A percentile compares a stretch with the other conserved stretches of the same genome.
These are phyloP conservation scores for Albizia julibrissin DNA, from an alignment of 306 rosid species.

Conservation along the genomic window DNA sequence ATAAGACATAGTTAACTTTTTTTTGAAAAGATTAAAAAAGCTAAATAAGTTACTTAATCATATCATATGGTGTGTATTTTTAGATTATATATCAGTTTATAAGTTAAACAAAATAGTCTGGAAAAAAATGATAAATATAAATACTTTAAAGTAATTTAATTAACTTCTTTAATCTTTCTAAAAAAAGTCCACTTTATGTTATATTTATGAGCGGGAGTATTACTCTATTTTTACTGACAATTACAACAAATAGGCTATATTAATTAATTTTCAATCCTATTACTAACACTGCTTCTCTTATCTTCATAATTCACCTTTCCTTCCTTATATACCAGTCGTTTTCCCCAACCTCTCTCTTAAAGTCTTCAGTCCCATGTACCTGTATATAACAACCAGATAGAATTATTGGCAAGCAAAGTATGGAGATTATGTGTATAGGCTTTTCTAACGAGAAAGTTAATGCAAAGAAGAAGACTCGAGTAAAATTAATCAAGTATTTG, in stretches of 20 bases:
- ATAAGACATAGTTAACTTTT: no score
- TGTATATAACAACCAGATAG: slow-evolving; percentile 45
- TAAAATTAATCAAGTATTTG: neutral
- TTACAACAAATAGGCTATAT: slow-evolving; percentile 35
- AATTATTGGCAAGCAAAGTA: slow-evolving; percentile 15
- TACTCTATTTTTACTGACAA: slow-evolving; percentile 39
- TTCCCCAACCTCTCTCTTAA: slow-evolving; percentile 74
- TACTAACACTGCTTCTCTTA: slow-evolving; percentile 26
- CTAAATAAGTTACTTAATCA: no score
- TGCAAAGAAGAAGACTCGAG: neutral
- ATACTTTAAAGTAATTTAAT: no score
- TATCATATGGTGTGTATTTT: no score
- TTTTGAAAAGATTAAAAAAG: no score
- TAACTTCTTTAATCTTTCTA: no score
- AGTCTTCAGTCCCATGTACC: slow-evolving; percentile 96
- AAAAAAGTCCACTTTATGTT: no score
- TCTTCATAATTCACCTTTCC: slow-evolving; percentile 32
- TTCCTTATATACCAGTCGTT: slow-evolving; percentile 58
- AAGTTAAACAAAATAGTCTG: no score
- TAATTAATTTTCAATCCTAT: slow-evolving; percentile 32
- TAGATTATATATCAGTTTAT: no score
- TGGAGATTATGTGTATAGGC: neutral
- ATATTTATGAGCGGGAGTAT: no score
- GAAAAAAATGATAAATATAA: no score
- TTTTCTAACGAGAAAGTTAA: neutral